Base-by-base conservation (phyloP, 176 grass and related monocot genomes). In the Poa annua region DNA sequence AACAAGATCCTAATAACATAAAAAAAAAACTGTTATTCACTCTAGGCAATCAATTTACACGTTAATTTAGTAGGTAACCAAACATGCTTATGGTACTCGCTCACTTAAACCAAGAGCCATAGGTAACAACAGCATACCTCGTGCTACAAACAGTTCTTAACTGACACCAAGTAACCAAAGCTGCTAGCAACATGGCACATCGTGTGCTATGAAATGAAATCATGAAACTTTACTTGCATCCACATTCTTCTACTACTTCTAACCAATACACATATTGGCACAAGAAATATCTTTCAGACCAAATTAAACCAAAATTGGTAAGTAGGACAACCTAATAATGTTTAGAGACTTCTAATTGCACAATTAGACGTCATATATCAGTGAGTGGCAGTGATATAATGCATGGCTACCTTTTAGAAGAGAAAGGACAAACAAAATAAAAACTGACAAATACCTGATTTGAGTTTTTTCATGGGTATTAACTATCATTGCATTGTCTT, bases 391-490 rank as follows among this genome's bases (percentile, higher is more conserved):
- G 38, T 11, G 56, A 47, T 33, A 75, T 69, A 24, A 82, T 83
- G 57, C 53, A 83, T 77, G 41, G 29, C 25, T 54, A 22, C 44
- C 83, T 53, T 21, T 8, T 4, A 1, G 57, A 64, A 39, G 12
- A 49, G 47, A 66, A 44, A 80, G 19, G 17, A 65, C 7, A 42
- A 70, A 16, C 3, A 80, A 79, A 71, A 20, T 25, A 47, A 78
- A 78, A 88, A 88, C 24, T 26, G 45, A 22, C 29, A 51, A 64
- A 66, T 79, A 78, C 35, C 49, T 75, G 52, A 92, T 86, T 83
- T 88, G 57, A 75, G 59, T 68, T 21, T 86, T 85, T n/a, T 69
- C 66, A 75, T 42, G 39, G 33, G 39, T 29, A 85, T 79, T 49
- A 61, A 66, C 76, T 36, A 68, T 39, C 64, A 77, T 82, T 52